Evolutionary conservation across 1,139 yeast species (phyloP), one percentile per base, ranked within the genome.

Genomic region (Blastobotrys aristatus): DNA sequence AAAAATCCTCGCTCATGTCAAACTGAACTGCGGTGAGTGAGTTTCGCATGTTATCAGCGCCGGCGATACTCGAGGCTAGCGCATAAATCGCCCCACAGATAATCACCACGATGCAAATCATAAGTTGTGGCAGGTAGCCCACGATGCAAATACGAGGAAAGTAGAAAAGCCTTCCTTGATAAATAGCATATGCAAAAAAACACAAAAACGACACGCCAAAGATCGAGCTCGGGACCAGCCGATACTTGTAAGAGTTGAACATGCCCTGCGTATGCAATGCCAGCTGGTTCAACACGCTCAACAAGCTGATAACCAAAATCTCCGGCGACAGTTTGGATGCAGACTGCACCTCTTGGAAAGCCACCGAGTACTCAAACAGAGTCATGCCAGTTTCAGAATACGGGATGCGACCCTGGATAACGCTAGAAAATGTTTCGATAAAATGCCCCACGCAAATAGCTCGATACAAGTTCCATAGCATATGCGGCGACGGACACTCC

Each of bases 271-370:
- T 30, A 50, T 84, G 92, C 44, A 79, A 72, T 27, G 74, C 69
- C 17, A 80, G 57, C 57, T 83, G 89, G 51, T 77, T 75, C 1
- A 73, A 55, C 0, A 80, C 66, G 57, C 81, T 79, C 50, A 78
- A 74, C 8, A 78, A 54, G 2, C 80, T 72, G 1, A 81, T 65
- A 0, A 76, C 61, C 32, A 83, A 64, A 18, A 82, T 66, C 57
- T 79, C 82, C 33, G 74, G 74, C 0, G 80, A 71, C 7, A 87
- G 82, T 18, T 72, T 59, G 33, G 65, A 66, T 4, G 72, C 65
- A n/a, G 75, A 69, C 56, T 80, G 80, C 27, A 76, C 79, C 57
- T 83, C 90, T 59, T 84, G 89, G 59, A 82, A 83, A 11, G 87
- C 85, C 26, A 83, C 64, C 1, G 89, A 82, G 58, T 80, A 83